Evolutionary conservation across 2,329 filamentous ascomycete genomes (phyloP), one percentile per base, ranked within the genome.

Genomic region (Periconia digitata): DNA sequence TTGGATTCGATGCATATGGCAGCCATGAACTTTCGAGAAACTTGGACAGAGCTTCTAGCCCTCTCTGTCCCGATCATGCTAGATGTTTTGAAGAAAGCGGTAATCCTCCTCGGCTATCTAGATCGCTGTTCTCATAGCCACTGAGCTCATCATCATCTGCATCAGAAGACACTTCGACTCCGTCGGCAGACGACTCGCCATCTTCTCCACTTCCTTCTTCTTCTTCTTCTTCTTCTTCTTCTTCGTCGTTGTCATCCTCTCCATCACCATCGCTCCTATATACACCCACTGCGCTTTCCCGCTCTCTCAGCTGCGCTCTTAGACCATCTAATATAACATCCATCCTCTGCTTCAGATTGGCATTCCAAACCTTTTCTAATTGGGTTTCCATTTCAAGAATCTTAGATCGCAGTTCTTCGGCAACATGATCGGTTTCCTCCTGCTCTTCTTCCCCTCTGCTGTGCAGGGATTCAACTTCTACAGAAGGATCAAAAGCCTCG

Each of bases 401-500:
- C 51, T 71, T 73, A 1, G 21, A 41, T 23, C 48, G 46, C 18
- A 73, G 40, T 47, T 73, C 71, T 20, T 64, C 54, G 1, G 55
- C 59, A 2, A 56, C 59, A 20, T 54, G 23, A 36, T 62, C 59
- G 16, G 57, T 55, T 12, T 59, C 58, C 1, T 60, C 58, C 2
- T 56, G 52, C 1, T 66, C 63, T 0, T 64, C 55, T 2, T 50
- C 44, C 1, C 50, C 70, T 67, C 72, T 10, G 69, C 75, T 47
- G 69, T 61, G 74, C 1, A 79, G 49, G 49, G 60, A 22, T 60
- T 75, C 51, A 37, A 68, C 51, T 7, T 63, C 55, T 6, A 76
- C 44, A 1, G 66, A 67, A 22, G 72, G 63, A 0, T 75, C 78
- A 62, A 82, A 84, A 0, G 71, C 75, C 4, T 58, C 55, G 8